Base-by-base conservation (phyloP, 768 basidiomycete species). In the Russula sp. region DNA sequence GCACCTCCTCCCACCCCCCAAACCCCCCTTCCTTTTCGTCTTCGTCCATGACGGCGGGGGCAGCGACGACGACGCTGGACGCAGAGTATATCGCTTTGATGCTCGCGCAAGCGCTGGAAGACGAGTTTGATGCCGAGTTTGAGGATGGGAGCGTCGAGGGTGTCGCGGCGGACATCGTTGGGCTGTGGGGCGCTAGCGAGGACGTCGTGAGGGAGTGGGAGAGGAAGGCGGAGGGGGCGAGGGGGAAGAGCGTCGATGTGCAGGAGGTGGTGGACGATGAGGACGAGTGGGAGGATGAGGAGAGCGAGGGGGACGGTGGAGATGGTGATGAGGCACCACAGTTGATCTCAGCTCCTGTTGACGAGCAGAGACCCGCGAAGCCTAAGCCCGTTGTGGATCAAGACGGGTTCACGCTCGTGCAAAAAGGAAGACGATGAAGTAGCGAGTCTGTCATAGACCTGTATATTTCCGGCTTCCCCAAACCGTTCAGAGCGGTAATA, bases 331-430 rank as follows among this genome's bases (percentile, higher is more conserved):
- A 78, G 47, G 80, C 74, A 1, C 90, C 89, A 3, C 78, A 79
- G 67, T 72, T 91, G 27, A 67, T 88, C 20, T 78, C 82, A 60
- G 74, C 67, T 9, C 48, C 57, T 56, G 27, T 47, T 64, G 71
- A 52, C 57, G 68, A 35, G 67, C 72, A 62, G 27, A 51, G 54
- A 51, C 42, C 20, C 6, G 75, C 68, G n/a, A 77, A 74, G 56
- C 75, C 78, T 11, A 86, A 88, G 69, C 87, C 89, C 0, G 82
- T 91, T 56, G 79, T 95, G 0, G 95, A 98, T 69, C 90, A 94
- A 64, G 94, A 98, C 63, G 95, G 95, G 0, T 98, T 98, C 71
- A 92, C 88, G 3, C 71, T 88, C 55, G 91, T 98, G 2, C 82
- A 31, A 85, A 83, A 68, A 80, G 83, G 32, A 67, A 64, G 48